phyloP scores from a whole-genome alignment of 352 stramenopile species.

The Nannochloropsis limnetica region DNA sequence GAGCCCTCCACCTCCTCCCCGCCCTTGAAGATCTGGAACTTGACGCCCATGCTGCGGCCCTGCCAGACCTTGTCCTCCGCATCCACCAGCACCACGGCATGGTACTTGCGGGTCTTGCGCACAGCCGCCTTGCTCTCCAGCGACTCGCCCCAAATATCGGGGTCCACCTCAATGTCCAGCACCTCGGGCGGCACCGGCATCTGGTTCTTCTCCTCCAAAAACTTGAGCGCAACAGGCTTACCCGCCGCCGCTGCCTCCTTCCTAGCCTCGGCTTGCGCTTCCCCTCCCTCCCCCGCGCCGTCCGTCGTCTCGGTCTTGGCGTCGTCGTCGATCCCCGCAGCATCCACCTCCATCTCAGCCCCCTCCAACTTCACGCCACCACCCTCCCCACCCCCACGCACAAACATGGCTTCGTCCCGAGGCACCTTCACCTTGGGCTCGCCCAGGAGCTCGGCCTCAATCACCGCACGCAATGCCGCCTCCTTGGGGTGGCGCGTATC shows the following conservation, averaged over 20 bases:
- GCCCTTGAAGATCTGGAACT: slow-evolving; percentile 29
- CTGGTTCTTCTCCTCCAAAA: slow-evolving; percentile 39
- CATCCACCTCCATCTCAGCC: neutral
- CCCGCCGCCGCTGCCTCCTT: neutral
- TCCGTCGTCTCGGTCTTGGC: slow-evolving; percentile 24
- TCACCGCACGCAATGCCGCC: neutral
- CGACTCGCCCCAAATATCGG: slow-evolving; percentile 35
- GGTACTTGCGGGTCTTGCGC: slow-evolving; percentile 25
- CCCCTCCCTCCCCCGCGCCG: neutral
- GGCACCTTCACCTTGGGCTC: slow-evolving; percentile 31
- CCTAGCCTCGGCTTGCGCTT: neutral
- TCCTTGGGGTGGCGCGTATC: slow-evolving; percentile 34
- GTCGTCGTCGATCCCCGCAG: neutral
- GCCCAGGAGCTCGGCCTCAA: slow-evolving; percentile 6
- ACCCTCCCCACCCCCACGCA: neutral
- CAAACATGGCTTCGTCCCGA: slow-evolving; percentile 15
- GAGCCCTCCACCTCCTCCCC: slow-evolving; percentile 32
- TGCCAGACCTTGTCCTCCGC: slow-evolving; percentile 24
- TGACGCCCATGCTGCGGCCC: neutral
- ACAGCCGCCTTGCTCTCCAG: slow-evolving; percentile 11
- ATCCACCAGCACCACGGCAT: slow-evolving; percentile 22
- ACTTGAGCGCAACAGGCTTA: slow-evolving; percentile 38
- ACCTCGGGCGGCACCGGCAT: slow-evolving; percentile 36
- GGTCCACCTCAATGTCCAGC: slow-evolving; percentile 40
- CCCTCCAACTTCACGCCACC: neutral